These are phyloP conservation scores for Komagataella kurtzmanii DNA, from an alignment of 805 yeast genomes.

Conservation along the genomic window DNA sequence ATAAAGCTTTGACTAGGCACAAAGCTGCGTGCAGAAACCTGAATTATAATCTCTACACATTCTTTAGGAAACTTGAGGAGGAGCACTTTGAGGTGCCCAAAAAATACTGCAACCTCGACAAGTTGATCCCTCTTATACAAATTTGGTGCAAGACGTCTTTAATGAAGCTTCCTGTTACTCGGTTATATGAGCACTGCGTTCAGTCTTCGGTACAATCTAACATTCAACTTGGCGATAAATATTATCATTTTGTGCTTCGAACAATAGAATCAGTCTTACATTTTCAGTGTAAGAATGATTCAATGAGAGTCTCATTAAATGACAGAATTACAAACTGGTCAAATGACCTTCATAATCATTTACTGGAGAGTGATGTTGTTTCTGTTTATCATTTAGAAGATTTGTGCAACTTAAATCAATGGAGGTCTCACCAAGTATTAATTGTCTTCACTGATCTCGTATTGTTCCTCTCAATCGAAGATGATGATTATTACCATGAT, in stretches of 20 bases:
- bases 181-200: not conserved
- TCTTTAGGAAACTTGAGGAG: slow-evolving; percentile 17
- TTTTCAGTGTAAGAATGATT: not conserved
- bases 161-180: not conserved
- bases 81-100: slow-evolving; percentile 1
- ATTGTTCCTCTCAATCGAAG: slow-evolving; percentile 41
- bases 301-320: not conserved
- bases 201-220: not conserved
- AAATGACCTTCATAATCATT: not conserved
- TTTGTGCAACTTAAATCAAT: not conserved
- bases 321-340: not conserved
- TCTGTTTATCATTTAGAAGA: not conserved
- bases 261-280: not conserved
- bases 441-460: slow-evolving; percentile 75
- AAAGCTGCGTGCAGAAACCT: slow-evolving; percentile 81
- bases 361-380: not conserved
- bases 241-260: not conserved
- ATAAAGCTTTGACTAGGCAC: slow-evolving; percentile 85
- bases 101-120: not conserved
- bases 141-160: not conserved
- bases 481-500: not conserved
- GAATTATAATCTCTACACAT: slow-evolving; percentile 26
- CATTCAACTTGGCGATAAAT: not conserved
- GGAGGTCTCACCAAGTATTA: slow-evolving; percentile 23
- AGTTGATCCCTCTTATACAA: not conserved